Evolutionary conservation across 176 grass and related monocot genomes (phyloP), one percentile per base, ranked within the genome.

Genomic region (Ampelocalamus luodianensis): DNA sequence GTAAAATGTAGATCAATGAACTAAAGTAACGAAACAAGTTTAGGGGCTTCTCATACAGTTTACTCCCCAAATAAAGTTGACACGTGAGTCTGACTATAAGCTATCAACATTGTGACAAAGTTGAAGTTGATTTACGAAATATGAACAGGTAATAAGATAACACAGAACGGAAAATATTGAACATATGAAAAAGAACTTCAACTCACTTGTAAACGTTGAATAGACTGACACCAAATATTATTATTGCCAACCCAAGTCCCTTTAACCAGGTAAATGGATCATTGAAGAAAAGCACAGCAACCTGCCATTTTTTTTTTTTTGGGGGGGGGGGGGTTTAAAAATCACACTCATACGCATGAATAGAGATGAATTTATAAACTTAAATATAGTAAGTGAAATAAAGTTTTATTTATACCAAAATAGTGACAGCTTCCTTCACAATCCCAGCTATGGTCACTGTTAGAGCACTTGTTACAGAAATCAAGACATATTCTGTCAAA

Each of bases 191-290:
- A 44, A 63, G 26, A 26, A 54, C 38, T 64, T 79, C 26, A 56
- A 94, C 96, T 85, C 91, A 98, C 96, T 96, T 98, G 96, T 95
- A 95, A 79, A 89, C 43, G 70, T 98, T 98, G 76, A 94, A 98
- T 63, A 98, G 88, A 75, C 96, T 75, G 80, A 94, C 96, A 23
- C 96, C 96, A 79, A 93, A 87, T 66, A 95, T 94, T 70, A 98
- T 94, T 64, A 50, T 90, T 69, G 81, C 24, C 43, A 98, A 78
- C 40, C 96, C 96, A 83, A 94, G 77, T 72, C 91, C 96, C 83
- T 98, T 96, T 59, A 98, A 84, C 93, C 91, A 98, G 76, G 96
- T 98, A 92, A 98, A 98, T 65, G 79, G 69, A 87, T 98, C 96
- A 34, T 95, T 83, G 72, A 95, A 98, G 89, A 94, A 92, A 77